Conservation (phyloP, 768 basidiomycete genomes). For the Sarcodon sp. region DNA sequence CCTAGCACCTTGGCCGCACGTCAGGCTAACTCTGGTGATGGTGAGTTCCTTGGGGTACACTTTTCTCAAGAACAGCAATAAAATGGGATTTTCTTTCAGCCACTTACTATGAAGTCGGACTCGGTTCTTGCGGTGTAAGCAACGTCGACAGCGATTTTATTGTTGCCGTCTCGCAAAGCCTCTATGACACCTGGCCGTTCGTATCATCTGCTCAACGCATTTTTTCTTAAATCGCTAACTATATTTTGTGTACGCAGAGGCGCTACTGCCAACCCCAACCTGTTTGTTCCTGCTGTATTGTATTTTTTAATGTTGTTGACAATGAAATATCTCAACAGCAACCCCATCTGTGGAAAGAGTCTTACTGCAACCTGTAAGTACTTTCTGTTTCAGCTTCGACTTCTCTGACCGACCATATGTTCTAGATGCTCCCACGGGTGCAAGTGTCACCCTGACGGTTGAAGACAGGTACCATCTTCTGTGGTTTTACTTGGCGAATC, state of each 20-base stretch:
- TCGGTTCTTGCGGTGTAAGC: slow-evolving; percentile 50
- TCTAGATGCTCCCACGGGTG: slow-evolving; percentile 9
- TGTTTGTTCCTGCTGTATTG: too few relatives aligned
- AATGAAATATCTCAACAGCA: slow-evolving; percentile 11
- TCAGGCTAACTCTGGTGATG: too few relatives aligned
- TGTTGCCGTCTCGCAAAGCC: slow-evolving; percentile 38
- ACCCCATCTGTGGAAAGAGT: slow-evolving; percentile 19
- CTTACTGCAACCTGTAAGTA: slow-evolving; percentile 11
- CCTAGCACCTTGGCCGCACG: too few relatives aligned
- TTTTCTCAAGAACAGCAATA: too few relatives aligned
- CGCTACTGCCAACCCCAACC: slow-evolving; percentile 48
- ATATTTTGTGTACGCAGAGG: slow-evolving; percentile 23
- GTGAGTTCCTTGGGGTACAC: too few relatives aligned
- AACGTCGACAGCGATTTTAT: slow-evolving; percentile 40
- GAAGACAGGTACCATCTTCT: slow-evolving; percentile 9
- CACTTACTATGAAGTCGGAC: slow-evolving; percentile 46
- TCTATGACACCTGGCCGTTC: slow-evolving; percentile 53
- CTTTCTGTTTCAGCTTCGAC: background rate
- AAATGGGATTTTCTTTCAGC: slow-evolving; percentile 19
- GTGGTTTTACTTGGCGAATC: too few relatives aligned
- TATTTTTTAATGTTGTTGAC: too few relatives aligned
- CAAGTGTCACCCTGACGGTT: slow-evolving; percentile 14
- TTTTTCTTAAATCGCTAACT: background rate
- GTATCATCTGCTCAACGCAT: slow-evolving; percentile 11
- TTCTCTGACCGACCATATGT: background rate